Base-by-base conservation (phyloP, 805 yeast genomes). In the Suhomyces sp. region DNA sequence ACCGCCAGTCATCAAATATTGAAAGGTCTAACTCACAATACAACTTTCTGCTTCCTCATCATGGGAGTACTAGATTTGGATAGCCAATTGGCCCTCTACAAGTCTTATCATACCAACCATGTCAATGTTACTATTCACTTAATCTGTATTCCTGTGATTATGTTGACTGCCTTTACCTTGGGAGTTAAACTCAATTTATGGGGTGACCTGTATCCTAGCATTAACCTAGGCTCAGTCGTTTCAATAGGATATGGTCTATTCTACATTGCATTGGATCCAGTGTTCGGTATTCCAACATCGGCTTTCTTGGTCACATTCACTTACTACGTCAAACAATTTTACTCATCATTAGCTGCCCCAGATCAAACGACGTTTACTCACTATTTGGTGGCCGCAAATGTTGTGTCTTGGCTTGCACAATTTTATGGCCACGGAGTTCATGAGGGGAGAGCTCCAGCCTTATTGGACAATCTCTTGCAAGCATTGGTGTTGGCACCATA, bases 401-500 rank as follows among this genome's bases (percentile, higher is more conserved):
- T 78, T 0, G 36, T 72, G 1, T 73, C 88, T 8, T 93, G 99
- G 98, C 62, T 84, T 13, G 84, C 83, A 6, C 98, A 94, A 63
- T 91, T 93, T 67, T 76, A 86, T 48, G 97, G 97, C 4, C 98
- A 94, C 65, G 93, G 88, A 1, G 76, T 80, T 9, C 88, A 84
- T 63, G 99, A 93, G 65, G 78, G 77, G 54, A 77, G 90, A 42
- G 88, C 91, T 0, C 99, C 99, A 0, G 97, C 98, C 0, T 69
- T 93, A 49, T 67, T 90, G 41, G 97, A 92, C 62, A 92, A 86
- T 64, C 72, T 90, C 45, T 71, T 86, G 5, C 97, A 91, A 64
- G 94, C 97, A 4, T 67, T 93, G 17, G 90, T 93, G 0, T 74
- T 92, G 56, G 98, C 98, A 0, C 98, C 98, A 1, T 90, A 82